A percentile compares a stretch with the other conserved stretches of the same genome.
Conservation (phyloP, 176 grass and related monocot species). For the Stipa capillata region DNA sequence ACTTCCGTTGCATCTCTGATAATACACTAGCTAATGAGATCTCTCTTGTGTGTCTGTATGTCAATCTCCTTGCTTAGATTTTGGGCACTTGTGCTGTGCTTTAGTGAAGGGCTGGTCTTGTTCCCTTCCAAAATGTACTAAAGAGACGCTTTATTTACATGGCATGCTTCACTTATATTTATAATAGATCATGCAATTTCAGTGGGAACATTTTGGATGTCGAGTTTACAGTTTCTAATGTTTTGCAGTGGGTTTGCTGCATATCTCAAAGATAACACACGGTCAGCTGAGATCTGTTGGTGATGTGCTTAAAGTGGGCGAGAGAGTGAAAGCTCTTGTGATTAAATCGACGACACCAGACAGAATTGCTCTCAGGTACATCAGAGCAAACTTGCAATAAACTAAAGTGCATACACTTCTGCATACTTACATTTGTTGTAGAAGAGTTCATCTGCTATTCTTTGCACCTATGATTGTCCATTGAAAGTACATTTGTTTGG, state of each 20-base stretch:
- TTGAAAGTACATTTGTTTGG: neutral
- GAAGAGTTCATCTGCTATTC: neutral
- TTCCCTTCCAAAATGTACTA: neutral
- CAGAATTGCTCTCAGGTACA: slow-evolving; percentile 79
- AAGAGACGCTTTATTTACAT: no score
- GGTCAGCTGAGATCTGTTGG: slow-evolving; percentile 42
- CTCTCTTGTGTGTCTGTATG: neutral
- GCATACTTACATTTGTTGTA: neutral
- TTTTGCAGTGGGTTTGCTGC: slow-evolving; percentile 70
- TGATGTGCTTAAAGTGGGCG: slow-evolving; percentile 56
- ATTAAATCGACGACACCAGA: slow-evolving; percentile 54
- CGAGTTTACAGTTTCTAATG: neutral
- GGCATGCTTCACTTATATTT: neutral
- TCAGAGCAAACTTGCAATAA: neutral
- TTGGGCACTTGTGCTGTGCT: neutral
- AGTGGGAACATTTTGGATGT: neutral
- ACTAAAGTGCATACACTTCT: neutral
- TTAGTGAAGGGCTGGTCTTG: neutral
- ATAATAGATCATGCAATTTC: no score
- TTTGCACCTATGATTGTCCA: neutral
- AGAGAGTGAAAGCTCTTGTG: slow-evolving; percentile 71
- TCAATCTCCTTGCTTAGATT: neutral
- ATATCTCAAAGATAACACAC: slow-evolving; percentile 63
- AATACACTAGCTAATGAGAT: neutral
- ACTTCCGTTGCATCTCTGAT: neutral